These are phyloP conservation scores for Sutorius australiensis DNA, from an alignment of 768 basidiomycete species.

Conservation along the genomic window DNA sequence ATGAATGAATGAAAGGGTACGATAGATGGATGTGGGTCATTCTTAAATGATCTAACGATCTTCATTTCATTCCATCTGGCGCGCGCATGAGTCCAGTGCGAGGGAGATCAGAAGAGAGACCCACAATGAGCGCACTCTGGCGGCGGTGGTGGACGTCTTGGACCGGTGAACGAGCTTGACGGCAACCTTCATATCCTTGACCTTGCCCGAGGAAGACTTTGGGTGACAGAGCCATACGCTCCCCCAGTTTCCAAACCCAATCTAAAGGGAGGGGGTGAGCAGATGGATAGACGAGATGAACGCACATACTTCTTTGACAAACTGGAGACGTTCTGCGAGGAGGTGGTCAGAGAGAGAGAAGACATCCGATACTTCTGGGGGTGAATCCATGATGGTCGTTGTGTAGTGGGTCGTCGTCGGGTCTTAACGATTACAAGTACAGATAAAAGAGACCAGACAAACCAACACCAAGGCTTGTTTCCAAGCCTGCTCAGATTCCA, in stretches of 20 bases:
- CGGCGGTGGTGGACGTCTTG: slow-evolving; percentile 80
- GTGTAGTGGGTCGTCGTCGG: not conserved
- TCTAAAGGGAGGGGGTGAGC: slow-evolving; percentile 40
- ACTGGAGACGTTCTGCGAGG: slow-evolving; percentile 65
- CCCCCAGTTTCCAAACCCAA: slow-evolving; percentile 93
- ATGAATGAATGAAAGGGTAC: slow-evolving; percentile 93
- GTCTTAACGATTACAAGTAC: slow-evolving; percentile 23
- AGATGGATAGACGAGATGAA: not conserved
- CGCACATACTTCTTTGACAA: slow-evolving; percentile 65
- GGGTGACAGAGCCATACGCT: slow-evolving; percentile 79
- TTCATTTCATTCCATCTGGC: slow-evolving; percentile 98
- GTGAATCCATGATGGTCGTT: slow-evolving; percentile 21
- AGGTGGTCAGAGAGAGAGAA: slow-evolving; percentile 74
- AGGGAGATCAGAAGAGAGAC: slow-evolving; percentile 24
- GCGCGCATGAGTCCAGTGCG: not conserved
- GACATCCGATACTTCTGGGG: slow-evolving; percentile 44
- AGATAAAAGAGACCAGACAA: not conserved
- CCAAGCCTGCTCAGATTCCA: not conserved
- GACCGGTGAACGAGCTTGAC: slow-evolving; percentile 90
- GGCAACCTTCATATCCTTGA: slow-evolving; percentile 60
- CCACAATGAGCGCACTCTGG: slow-evolving; percentile 84
- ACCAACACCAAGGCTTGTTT: not conserved
- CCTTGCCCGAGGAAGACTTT: slow-evolving; percentile 44
- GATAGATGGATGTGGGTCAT: slow-evolving; percentile 86
- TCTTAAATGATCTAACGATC: slow-evolving; percentile 79